Evolutionary conservation across 2,329 filamentous ascomycete species (phyloP).

Genomic region (Cladosporium oxysporum): DNA sequence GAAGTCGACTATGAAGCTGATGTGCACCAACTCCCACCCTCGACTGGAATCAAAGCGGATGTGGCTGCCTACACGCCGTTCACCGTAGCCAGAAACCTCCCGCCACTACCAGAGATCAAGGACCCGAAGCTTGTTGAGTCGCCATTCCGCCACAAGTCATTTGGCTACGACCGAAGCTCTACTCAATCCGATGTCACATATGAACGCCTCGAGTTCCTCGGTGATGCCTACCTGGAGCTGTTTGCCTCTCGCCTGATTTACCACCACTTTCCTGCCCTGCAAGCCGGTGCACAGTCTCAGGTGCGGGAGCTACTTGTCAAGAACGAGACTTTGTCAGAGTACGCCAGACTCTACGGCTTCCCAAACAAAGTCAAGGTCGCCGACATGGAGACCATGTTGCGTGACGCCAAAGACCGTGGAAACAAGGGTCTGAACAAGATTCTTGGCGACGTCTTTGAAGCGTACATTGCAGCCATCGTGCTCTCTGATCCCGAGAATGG

Average conservation of each 20-base stretch:
- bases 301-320: slow-evolving; percentile 77
- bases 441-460: slow-evolving; percentile 84
- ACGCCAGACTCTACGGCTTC: slow-evolving; percentile 70
- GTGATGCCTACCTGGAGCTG: slow-evolving; percentile 81
- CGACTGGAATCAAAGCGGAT: slow-evolving; percentile 17
- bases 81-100: slow-evolving; percentile 28
- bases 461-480: slow-evolving; percentile 80
- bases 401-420: slow-evolving; percentile 32
- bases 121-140: slow-evolving; percentile 29
- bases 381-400: slow-evolving; percentile 33
- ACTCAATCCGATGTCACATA: slow-evolving; percentile 54
- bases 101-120: slow-evolving; percentile 33
- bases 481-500: slow-evolving; percentile 67
- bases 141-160: slow-evolving; percentile 36
- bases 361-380: slow-evolving; percentile 62
- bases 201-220: slow-evolving; percentile 84
- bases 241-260: slow-evolving; percentile 75
- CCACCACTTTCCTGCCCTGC: slow-evolving; percentile 65
- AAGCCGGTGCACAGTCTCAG: slow-evolving; percentile 70
- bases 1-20: slow-evolving; percentile 24
- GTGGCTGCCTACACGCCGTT: slow-evolving; percentile 28
- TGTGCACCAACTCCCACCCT: slow-evolving; percentile 25
- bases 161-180: slow-evolving; percentile 27
- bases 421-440: slow-evolving; percentile 69
- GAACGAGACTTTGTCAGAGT: slow-evolving; percentile 74